Base-by-base conservation (phyloP, 345 rosid genomes). In the Reutealis trisperma region DNA sequence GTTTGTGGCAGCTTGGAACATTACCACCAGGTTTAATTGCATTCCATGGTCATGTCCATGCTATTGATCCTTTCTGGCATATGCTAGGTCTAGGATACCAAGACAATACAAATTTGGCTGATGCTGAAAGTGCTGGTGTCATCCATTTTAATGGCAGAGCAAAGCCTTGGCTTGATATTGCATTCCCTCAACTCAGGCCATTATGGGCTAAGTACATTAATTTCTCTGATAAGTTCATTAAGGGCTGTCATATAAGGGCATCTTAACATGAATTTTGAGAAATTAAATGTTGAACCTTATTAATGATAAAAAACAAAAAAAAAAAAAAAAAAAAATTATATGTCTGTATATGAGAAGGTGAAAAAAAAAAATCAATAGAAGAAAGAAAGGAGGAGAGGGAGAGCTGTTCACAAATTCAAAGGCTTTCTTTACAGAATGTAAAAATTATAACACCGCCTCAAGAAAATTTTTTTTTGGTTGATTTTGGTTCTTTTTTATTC, bases 131-230 rank as follows among this genome's bases (percentile, higher is more conserved):
- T 18, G 97, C 99, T 1, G 99, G 94, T 6, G 99, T 95, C 44
- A 75, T 96, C 77, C 99, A 96, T 88, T 96, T 86, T 86, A 96
- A 93, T 71, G 98, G 98, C 73, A 87, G 98, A 87, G 99, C 99
- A 49, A 96, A 96, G 88, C 99, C 99, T 52, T 96, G 99, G 99
- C 89, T 96, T 69, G 99, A 96, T 75, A 93, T 92, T 67, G 98
- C 97, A 69, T 92, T 93, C 78, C 90, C 98, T 57, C 88, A 87
- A 30, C 93, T 96, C 45, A 86, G 92, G 74, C 92, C 94, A 47
- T 78, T 96, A 76, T 96, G 99, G 99, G 71, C 94, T 1, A 93
- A 91, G 77, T 91, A 92, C 72, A 83, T 96, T 25, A 80, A 96
- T 80, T 91, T 92, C 83, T 89, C 96, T 10, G 96, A 96, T 81